Evolutionary conservation across 2,329 filamentous ascomycete genomes (phyloP).

Genomic region (Nemania sp.): DNA sequence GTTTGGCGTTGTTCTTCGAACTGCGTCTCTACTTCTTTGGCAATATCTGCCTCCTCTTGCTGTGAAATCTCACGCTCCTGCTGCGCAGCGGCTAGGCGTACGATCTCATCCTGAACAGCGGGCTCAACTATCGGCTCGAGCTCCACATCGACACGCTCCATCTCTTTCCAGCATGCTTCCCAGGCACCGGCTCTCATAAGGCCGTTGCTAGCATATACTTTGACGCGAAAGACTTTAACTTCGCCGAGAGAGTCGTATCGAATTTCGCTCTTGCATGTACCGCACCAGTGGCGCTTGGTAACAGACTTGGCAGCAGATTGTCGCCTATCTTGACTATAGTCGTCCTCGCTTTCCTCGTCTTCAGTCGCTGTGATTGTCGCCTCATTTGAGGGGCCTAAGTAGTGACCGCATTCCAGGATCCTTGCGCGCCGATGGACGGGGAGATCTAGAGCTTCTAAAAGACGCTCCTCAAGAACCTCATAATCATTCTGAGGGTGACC

Average conservation of each 20-base stretch:
- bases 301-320: constrained; percentile 23
- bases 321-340: constrained; percentile 54
- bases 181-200: constrained; percentile 92
- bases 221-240: constrained; percentile 77
- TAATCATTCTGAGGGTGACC: constrained; percentile 85
- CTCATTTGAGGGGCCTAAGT: constrained; percentile 71
- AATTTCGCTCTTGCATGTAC: constrained; percentile 67
- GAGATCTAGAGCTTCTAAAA: constrained; percentile 80
- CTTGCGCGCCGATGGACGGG: constrained; percentile 72
- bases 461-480: constrained; percentile 80
- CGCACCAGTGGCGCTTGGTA: constrained; percentile 66
- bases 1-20: constrained; percentile 52
- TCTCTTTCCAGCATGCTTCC: constrained; percentile 94
- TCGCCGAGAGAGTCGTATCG: constrained; percentile 65
- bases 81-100: constrained; percentile 63
- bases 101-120: constrained; percentile 69
- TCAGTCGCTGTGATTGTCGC: constrained; percentile 58
- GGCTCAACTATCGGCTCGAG: constrained; percentile 79
- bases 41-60: constrained; percentile 51
- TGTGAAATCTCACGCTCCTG: constrained; percentile 54
- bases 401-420: constrained; percentile 82
- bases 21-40: constrained; percentile 50
- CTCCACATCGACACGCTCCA: constrained; percentile 98
- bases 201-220: constrained; percentile 94
- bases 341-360: constrained; percentile 61